These are phyloP conservation scores for Fistulinella prunicolor DNA, from an alignment of 768 basidiomycete species.

Conservation along the genomic window DNA sequence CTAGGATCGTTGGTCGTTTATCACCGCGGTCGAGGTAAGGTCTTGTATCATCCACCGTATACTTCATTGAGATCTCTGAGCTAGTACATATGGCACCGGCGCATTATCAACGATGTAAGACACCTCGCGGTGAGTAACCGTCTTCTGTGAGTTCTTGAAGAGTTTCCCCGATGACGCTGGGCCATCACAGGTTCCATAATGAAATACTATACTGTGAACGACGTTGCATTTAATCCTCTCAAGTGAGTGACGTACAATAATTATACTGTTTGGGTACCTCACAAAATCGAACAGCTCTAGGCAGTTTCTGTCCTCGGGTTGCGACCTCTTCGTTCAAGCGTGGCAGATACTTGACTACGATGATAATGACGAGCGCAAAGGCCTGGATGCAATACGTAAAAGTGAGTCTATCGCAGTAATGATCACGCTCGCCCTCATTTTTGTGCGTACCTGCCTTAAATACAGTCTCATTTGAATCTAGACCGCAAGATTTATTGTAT, in stretches of 20 bases:
- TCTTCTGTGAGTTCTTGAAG: not conserved
- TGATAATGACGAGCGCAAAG: constrained; percentile 10
- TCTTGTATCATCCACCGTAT: not conserved
- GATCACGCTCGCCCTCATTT: not conserved
- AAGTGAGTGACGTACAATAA: constrained; percentile 33
- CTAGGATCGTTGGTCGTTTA: constrained; percentile 46
- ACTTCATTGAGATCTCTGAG: constrained; percentile 2
- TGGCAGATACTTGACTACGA: constrained; percentile 39
- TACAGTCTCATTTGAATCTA: constrained; percentile 23
- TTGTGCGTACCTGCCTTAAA: constrained; percentile 1
- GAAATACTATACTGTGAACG: constrained; percentile 55
- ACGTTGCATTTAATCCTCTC: constrained; percentile 52
- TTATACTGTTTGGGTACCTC: not conserved
- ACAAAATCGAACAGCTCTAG: constrained; percentile 30
- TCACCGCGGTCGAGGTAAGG: constrained; percentile 29
- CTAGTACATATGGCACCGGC: constrained; percentile 19
- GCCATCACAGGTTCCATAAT: constrained; percentile 14
- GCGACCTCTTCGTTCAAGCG: constrained; percentile 40
- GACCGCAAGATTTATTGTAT: constrained; percentile 46
- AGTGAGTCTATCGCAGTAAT: constrained; percentile 13
- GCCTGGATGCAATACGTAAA: constrained; percentile 9
- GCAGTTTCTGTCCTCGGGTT: constrained; percentile 46
- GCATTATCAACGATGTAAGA: constrained; percentile 18
- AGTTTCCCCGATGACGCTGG: not conserved
- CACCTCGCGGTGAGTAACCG: constrained; percentile 17